Evolutionary conservation across 2,329 filamentous ascomycete genomes (phyloP).

Genomic region (Tolypocladium album): DNA sequence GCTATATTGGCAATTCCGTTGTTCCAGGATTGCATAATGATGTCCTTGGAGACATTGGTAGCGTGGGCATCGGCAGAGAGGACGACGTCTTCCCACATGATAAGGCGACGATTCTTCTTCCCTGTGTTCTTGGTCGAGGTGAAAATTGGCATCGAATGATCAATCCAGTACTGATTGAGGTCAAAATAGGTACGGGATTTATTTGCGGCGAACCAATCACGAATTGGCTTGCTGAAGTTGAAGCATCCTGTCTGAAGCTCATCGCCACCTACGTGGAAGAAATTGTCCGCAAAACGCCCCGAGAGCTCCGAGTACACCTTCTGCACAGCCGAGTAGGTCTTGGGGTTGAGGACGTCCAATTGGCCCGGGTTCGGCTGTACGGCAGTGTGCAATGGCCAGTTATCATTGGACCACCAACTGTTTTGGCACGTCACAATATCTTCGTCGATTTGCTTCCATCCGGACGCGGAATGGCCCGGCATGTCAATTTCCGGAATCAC

Average conservation of each 20-base stretch:
- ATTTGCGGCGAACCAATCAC: slow-evolving; percentile 38
- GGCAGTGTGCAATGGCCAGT: slow-evolving; percentile 38
- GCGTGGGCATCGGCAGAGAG: slow-evolving; percentile 30
- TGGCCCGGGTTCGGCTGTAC: slow-evolving; percentile 46
- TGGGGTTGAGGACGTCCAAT: slow-evolving; percentile 43
- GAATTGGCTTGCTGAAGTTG: slow-evolving; percentile 41
- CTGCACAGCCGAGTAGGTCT: slow-evolving; percentile 41
- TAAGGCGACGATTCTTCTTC: slow-evolving; percentile 33
- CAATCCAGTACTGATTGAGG: slow-evolving; percentile 42
- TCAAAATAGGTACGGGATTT: slow-evolving; percentile 31
- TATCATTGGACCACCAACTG: slow-evolving; percentile 51
- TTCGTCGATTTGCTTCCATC: slow-evolving; percentile 42
- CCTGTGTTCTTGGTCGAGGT: slow-evolving; percentile 8
- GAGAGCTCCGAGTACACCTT: slow-evolving; percentile 44
- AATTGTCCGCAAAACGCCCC: slow-evolving; percentile 36
- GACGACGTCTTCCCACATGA: slow-evolving; percentile 48
- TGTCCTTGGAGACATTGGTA: slow-evolving; percentile 33
- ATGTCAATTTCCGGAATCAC: slow-evolving; percentile 47
- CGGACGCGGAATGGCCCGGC: slow-evolving; percentile 43
- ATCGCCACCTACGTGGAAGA: slow-evolving; percentile 46
- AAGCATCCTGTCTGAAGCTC: slow-evolving; percentile 43
- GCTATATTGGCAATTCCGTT: slow-evolving; percentile 38
- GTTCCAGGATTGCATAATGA: slow-evolving; percentile 46
- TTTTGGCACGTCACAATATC: slow-evolving; percentile 42
- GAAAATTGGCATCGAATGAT: slow-evolving; percentile 40